A percentile compares a stretch with the other conserved stretches of the same genome.
Evolutionary conservation across 805 yeast species (phyloP).

Genomic region (Gaillardinia entomophila): DNA sequence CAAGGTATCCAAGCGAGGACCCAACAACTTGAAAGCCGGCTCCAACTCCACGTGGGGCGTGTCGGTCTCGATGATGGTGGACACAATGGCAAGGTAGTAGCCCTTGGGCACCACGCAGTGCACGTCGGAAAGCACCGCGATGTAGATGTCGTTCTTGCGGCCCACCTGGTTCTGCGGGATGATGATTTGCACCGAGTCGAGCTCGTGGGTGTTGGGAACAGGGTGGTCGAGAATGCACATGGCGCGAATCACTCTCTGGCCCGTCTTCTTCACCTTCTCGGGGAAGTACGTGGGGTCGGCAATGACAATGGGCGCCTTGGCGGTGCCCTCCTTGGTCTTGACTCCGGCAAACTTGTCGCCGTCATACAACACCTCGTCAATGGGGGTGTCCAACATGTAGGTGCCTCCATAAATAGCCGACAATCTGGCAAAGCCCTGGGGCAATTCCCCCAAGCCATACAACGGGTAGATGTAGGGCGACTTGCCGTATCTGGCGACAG

Average conservation of each 20-base stretch:
- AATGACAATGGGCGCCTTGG: constrained; percentile 88
- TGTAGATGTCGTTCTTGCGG: constrained; percentile 89
- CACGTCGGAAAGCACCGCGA: constrained; percentile 82
- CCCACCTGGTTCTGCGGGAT: constrained; percentile 95
- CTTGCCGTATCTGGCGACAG: constrained; percentile 92
- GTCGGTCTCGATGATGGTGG: constrained; percentile 91
- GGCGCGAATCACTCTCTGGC: constrained; percentile 72
- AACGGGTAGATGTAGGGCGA: constrained; percentile 95
- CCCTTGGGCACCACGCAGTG: constrained; percentile 90
- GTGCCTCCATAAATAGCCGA: constrained; percentile 98
- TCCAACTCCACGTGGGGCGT: constrained; percentile 88
- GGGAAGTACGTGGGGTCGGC: constrained; percentile 99
- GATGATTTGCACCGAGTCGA: constrained; percentile 88
- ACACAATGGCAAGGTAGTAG: constrained; percentile 85
- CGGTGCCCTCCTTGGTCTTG: constrained; percentile 83
- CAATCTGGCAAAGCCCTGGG: constrained; percentile 97
- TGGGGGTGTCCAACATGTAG: constrained; percentile 94
- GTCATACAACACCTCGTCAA: constrained; percentile 78
- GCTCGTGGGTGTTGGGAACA: constrained; percentile 70
- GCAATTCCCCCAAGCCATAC: constrained; percentile 95
- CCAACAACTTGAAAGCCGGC: constrained; percentile 88
- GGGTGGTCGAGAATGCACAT: constrained; percentile 90
- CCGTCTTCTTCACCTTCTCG: constrained; percentile 65
- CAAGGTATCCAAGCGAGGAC: constrained; percentile 72
- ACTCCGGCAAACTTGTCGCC: constrained; percentile 72